Conservation (phyloP, 2,329 filamentous ascomycete genomes). For the Trichophyton benhamiae region DNA sequence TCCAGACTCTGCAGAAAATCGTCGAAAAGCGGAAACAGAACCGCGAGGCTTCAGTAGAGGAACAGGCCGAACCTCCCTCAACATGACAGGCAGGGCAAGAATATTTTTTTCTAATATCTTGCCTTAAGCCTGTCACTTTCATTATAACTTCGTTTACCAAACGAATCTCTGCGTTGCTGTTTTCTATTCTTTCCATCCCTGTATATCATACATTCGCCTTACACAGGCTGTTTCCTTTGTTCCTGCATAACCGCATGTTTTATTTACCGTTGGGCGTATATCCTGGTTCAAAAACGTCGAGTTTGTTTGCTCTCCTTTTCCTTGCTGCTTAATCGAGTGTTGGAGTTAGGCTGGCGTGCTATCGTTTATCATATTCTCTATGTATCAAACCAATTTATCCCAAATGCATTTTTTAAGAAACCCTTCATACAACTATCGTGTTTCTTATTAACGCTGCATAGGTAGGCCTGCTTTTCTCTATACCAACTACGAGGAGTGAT, state of each 20-base stretch:
- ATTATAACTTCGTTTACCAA: background rate
- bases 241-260: background rate
- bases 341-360: background rate
- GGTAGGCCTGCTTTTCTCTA: no score
- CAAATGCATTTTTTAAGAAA: background rate
- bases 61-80: background rate
- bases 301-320: background rate
- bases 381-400: background rate
- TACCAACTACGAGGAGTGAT: no score
- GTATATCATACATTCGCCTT: background rate
- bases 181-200: background rate
- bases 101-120: background rate
- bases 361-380: background rate
- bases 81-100: background rate
- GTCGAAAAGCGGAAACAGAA: constrained; percentile 45
- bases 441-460: no score
- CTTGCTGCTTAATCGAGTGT: background rate
- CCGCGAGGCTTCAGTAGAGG: background rate
- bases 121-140: background rate
- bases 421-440: background rate
- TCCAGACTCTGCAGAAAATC: constrained; percentile 63
- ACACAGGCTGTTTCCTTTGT: background rate
- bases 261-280: background rate
- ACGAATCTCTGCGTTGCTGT: background rate
- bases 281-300: background rate